Percentiles rank a stretch among this genome's conserved stretches.
These are phyloP conservation scores for Pneumocystis jirovecii DNA, from an alignment of 1,139 yeast species.

Conservation along the genomic window DNA sequence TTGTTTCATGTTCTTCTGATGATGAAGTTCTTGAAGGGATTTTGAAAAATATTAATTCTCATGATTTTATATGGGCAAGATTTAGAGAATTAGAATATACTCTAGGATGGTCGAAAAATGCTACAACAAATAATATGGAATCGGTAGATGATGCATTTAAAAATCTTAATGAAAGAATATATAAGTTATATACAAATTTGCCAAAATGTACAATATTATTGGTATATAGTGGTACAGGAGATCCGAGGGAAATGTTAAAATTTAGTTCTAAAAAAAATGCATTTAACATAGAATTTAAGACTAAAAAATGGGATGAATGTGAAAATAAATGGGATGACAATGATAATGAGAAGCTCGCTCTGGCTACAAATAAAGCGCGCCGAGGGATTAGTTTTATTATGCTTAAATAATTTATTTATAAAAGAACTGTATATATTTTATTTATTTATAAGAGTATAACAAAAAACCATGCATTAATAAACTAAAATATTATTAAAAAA, in stretches of 20 bases:
- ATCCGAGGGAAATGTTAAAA: conserved; percentile 37
- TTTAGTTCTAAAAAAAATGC: conserved; percentile 32
- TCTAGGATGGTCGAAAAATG: conserved; percentile 18
- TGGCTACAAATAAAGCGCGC: conserved; percentile 37
- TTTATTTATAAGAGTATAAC: neutral
- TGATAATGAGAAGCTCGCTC: conserved; percentile 30
- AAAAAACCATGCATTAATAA: neutral
- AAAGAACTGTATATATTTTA: neutral
- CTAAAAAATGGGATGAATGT: conserved; percentile 31
- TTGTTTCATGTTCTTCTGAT: conserved; percentile 39
- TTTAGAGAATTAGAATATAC: conserved; percentile 46
- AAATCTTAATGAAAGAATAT: conserved; percentile 33
- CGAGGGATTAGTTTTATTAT: conserved; percentile 41
- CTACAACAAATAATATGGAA: conserved; percentile 9
- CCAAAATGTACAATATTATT: conserved; percentile 50
- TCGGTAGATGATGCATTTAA: conserved; percentile 20
- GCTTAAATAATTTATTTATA: conserved; percentile 23
- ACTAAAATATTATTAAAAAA: neutral
- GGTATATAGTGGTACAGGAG: conserved; percentile 49
- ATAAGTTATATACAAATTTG: conserved; percentile 34
- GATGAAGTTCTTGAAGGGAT: conserved; percentile 33
- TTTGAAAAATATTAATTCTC: conserved; percentile 23
- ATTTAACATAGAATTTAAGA: conserved; percentile 32
- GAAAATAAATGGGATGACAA: conserved; percentile 40
- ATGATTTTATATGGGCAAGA: conserved; percentile 39